phyloP scores from a whole-genome alignment of 345 rosid species.

The Lepidium didymum region DNA sequence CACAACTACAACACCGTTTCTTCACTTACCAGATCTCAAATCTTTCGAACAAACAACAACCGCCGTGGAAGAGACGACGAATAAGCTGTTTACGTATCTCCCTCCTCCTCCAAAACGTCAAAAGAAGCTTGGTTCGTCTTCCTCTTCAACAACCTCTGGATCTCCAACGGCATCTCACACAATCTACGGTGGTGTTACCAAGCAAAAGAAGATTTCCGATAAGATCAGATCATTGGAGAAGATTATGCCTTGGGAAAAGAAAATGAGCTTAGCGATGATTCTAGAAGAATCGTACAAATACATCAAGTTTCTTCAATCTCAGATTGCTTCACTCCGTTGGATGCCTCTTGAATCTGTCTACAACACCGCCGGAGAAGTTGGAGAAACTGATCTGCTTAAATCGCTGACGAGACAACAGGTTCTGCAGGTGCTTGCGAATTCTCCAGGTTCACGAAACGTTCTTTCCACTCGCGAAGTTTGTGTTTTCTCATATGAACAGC shows the following conservation, averaged over 20 bases:
- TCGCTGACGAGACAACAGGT: conserved; percentile 43
- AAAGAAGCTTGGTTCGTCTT: background rate
- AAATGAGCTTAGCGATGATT: conserved; percentile 41
- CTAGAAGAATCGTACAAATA: conserved; percentile 58
- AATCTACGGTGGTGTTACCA: background rate
- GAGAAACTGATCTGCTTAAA: conserved; percentile 1
- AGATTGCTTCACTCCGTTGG: conserved; percentile 37
- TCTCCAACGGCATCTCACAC: background rate
- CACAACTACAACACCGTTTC: background rate
- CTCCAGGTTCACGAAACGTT: conserved; percentile 37
- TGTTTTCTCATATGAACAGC: conserved; percentile 48
- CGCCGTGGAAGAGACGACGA: background rate
- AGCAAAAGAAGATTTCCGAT: conserved; percentile 35
- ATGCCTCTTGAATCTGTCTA: conserved; percentile 39
- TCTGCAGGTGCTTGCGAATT: conserved; percentile 38
- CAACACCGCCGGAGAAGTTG: background rate
- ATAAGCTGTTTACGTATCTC: background rate
- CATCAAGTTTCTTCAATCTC: conserved; percentile 52
- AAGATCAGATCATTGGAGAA: conserved; percentile 45
- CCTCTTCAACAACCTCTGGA: background rate
- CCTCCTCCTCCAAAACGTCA: conserved; percentile 9
- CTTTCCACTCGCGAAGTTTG: conserved; percentile 40
- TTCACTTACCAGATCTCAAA: conserved; percentile 19
- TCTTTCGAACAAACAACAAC: conserved; percentile 6
- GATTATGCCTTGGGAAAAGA: conserved; percentile 54